Evolutionary conservation across 257 asterid genomes (phyloP), one percentile per base, ranked within the genome.

Genomic region (Plantago major): DNA sequence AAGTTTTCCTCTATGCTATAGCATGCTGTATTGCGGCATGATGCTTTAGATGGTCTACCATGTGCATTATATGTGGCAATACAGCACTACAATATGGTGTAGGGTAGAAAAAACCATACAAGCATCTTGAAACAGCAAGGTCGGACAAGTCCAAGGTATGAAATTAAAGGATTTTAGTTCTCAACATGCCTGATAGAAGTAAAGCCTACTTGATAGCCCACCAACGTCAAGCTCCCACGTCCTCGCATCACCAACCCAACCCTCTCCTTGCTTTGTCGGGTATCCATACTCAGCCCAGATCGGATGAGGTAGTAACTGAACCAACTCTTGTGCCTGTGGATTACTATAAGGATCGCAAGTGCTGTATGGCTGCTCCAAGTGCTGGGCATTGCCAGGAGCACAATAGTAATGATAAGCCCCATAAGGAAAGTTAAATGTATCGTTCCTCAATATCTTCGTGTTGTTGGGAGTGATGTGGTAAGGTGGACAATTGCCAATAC

Each of bases 161-260:
- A 18, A 26, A 28, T 11, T 4, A 42, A 44, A 44, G 12, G 12
- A 16, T 40, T 12, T 5, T 3, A 11, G 22, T 58, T 15, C 8
- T 42, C 33, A 10, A 13, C 67, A 7, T 61, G 72, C 87, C 75
- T 81, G 90, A 59, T 81, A 84, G 78, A 84, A 84, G 76, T 81
- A 84, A 55, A 84, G 92, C 58, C 84, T 65, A 64, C 81, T 52
- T 4, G 92, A 77, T 57, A 84, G 86, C n/a, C 83, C 88, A 54
- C 92, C 92, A n/a, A 82, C 92, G 14, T 84, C 82, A 19, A 84
- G 82, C 78, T 81, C 88, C 92, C 92, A 84, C 7, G 67, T 71
- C 17, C 81, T 67, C 26, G 67, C 66, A 15, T 79, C 69, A 43
- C 92, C 92, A 38, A 77, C 77, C 92, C 92, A 84, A 17, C 92